Evolutionary conservation across 805 yeast genomes (phyloP).

Genomic region (Teunomyces gatunensis): DNA sequence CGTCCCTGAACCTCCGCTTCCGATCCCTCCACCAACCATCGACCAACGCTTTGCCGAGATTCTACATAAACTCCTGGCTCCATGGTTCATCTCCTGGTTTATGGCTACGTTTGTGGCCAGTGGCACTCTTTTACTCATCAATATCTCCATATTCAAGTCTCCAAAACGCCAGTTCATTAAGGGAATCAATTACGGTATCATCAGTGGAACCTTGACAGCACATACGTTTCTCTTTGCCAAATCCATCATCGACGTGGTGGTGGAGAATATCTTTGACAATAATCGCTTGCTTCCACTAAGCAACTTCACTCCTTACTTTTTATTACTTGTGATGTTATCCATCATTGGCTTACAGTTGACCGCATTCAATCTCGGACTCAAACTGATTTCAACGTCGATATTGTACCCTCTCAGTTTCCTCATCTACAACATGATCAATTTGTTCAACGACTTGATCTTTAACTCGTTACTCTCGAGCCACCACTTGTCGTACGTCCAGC

Average conservation of each 20-base stretch:
- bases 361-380: slow-evolving; percentile 71
- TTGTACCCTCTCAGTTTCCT: slow-evolving; percentile 85
- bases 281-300: slow-evolving; percentile 22
- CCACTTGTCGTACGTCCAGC: slow-evolving; percentile 45
- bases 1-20: slow-evolving; percentile 36
- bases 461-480: slow-evolving; percentile 58
- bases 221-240: slow-evolving; percentile 86
- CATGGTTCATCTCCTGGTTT: slow-evolving; percentile 60
- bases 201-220: slow-evolving; percentile 78
- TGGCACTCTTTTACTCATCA: slow-evolving; percentile 22
- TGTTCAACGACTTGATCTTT: slow-evolving; percentile 46
- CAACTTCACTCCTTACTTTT: slow-evolving; percentile 34
- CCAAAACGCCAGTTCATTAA: slow-evolving; percentile 31
- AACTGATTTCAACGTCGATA: slow-evolving; percentile 68
- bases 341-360: slow-evolving; percentile 71
- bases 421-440: slow-evolving; percentile 68
- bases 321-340: slow-evolving; percentile 53
- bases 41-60: slow-evolving; percentile 36
- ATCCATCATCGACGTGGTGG: slow-evolving; percentile 67
- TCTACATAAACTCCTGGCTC: slow-evolving; percentile 35
- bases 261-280: slow-evolving; percentile 39
- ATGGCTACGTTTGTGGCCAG: slow-evolving; percentile 30
- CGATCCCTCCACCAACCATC: slow-evolving; percentile 19
- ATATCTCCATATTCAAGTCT: slow-evolving; percentile 12
- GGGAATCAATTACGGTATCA: slow-evolving; percentile 64